Base-by-base conservation (phyloP, 768 basidiomycete species). In the Tulasnella sp. region DNA sequence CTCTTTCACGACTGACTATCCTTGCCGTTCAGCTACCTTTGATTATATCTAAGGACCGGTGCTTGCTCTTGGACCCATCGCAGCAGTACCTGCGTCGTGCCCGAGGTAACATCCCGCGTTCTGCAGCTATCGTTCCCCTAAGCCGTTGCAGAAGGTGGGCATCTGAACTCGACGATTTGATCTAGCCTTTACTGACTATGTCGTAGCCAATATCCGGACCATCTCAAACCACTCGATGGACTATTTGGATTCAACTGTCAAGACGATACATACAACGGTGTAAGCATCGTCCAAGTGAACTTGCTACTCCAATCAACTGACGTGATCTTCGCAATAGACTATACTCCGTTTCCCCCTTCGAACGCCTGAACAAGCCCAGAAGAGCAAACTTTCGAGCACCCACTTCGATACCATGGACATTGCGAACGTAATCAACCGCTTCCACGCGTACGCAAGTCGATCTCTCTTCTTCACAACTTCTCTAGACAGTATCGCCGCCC, bases 271-370 rank as follows among this genome's bases (percentile, higher is more conserved):
- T 85, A 83, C 73, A 59, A 80, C 16, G 85, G 84, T 9, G 85
- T 85, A 74, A 69, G 83, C 77, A 26, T 29, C 9, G 11, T 14
- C 22, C 32, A 5, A 14, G 5, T 14, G 9, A 14, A 47, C 1
- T 42, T 19, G 19, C 17, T 29, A 11, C 73, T 29, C 14, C 42
- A 69, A 3, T 47, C 12, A 41, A 22, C 35, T 19, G n/a, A n/a
- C n/a, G 39, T 42, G 1, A 14, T 17, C 16, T 26, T 52, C 68
- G 2, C 3, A 11, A 14, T 63, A 84, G 84, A 84, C 84, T 26
- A 66, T 85, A 22, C 85, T 86, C 75, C 77, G 82, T 5, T 78
- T 86, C 29, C 84, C 86, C 29, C 77, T 86, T 22, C 79, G 84
- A 35, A 79, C 77, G 7, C 9, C 67, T 19, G 62, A 71, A 0